phyloP scores from a whole-genome alignment of 129 eudicot genomes.

The Flaveria sonorensis region DNA sequence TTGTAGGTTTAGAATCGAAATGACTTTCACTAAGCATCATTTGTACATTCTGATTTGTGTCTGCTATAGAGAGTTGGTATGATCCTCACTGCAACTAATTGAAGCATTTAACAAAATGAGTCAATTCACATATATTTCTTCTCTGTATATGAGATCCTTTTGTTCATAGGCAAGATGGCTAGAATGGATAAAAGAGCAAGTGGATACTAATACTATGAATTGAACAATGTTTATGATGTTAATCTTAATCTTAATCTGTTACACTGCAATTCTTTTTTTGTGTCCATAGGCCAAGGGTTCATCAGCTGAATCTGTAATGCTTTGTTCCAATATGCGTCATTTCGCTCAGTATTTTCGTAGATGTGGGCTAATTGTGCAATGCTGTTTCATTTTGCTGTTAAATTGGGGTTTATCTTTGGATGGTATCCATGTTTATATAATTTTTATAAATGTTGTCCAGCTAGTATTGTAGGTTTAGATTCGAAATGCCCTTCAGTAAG shows the following conservation, averaged over 20 bases:
- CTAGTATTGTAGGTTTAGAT: conserved; percentile 20
- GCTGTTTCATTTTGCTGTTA: conserved; percentile 2
- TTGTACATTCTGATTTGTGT: background rate
- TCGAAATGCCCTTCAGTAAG: background rate
- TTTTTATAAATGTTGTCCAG: background rate
- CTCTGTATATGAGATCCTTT: background rate
- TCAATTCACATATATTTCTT: no score
- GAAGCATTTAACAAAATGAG: conserved; percentile 17
- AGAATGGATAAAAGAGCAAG: conserved; percentile 11
- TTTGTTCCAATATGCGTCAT: background rate
- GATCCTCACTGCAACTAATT: conserved; percentile 11
- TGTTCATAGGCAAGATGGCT: conserved; percentile 22
- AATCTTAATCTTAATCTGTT: background rate
- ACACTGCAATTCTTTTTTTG: background rate
- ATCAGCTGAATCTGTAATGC: conserved; percentile 67
- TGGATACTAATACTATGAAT: conserved; percentile 11
- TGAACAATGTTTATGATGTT: conserved; percentile 8
- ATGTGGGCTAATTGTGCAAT: conserved; percentile 6
- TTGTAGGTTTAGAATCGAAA: background rate
- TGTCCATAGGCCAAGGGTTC: conserved; percentile 89
- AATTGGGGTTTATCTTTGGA: conserved; percentile 2
- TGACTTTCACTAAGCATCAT: conserved; percentile 5
- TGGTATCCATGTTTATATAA: background rate
- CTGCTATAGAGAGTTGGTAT: conserved; percentile 11
- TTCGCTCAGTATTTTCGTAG: background rate